Evolutionary conservation across 352 stramenopile species (phyloP), one percentile per base, ranked within the genome.

Genomic region (Globisporangium lucens): DNA sequence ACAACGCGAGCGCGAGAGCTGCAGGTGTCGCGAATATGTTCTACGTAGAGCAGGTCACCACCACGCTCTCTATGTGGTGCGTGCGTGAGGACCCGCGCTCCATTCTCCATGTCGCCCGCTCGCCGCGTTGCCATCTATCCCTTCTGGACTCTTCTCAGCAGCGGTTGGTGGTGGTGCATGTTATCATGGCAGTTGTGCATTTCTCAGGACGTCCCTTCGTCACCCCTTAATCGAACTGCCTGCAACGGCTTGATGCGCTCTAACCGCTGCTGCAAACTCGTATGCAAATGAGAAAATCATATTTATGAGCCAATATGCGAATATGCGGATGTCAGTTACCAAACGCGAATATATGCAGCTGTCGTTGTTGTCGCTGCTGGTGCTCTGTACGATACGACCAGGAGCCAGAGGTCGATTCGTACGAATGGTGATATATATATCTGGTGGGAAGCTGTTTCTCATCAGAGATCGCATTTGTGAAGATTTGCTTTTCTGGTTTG

Each of bases 401-500:
- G 30, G 30, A 33, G 30, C 30, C 30, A 33, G 29, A 33, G 30
- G 30, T 33, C 3, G 30, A 33, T 33, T 33, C 30, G 24, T 24
- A 33, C 3, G 30, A 33, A 33, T 33, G 30, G 30, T 33, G 30
- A 33, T 33, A 33, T 33, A 33, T 22, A n/a, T 17, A n/a, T 49
- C 43, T 9, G 17, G 24, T 24, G 24, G 24, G 24, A 22, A 10
- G 43, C 43, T 49, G 43, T 49, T 49, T 49, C 43, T 49, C 43
- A 49, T 49, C 43, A 49, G 43, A 49, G 41, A 20, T 47, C 41
- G 12, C 41, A 47, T 47, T n/a, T 47, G 41, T 47, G 41, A 46
- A 61, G 30, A 61, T 30, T 20, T 36, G 24, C 22, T 36, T 58
- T 58, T 27, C 52, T 22, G 52, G 30, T 58, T 36, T 58, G 52